phyloP scores from a whole-genome alignment of 805 yeast species.

The Wickerhamomyces sydowiorum region DNA sequence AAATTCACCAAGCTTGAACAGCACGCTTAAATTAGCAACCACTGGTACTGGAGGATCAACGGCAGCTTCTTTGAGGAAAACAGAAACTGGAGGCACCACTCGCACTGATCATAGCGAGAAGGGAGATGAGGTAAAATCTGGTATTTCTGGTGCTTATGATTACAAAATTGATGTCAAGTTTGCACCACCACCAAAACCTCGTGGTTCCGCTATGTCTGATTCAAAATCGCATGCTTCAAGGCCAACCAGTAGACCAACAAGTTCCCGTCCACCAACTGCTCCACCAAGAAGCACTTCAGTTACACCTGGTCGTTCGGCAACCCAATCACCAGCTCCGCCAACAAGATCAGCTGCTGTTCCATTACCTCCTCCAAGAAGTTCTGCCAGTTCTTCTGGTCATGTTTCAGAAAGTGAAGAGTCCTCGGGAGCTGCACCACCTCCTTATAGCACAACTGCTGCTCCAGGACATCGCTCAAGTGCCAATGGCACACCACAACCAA shows the following conservation, averaged over 20 bases:
- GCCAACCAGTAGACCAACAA: slow-evolving; percentile 25
- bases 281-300: not conserved
- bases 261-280: not conserved
- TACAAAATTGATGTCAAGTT: slow-evolving; percentile 28
- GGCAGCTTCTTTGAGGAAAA: not conserved
- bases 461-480: not conserved
- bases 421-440: not conserved
- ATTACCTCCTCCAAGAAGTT: slow-evolving; percentile 1
- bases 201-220: too few species aligned
- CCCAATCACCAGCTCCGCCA: not conserved
- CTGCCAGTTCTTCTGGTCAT: not conserved
- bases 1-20: not conserved
- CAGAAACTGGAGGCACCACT: not conserved
- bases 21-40: too few species aligned
- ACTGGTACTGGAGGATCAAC: not conserved
- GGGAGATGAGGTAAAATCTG: slow-evolving; percentile 7
- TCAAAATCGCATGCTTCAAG: too few species aligned
- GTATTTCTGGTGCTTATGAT: slow-evolving; percentile 29
- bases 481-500: not conserved
- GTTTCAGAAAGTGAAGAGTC: not conserved
- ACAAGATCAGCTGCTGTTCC: not conserved
- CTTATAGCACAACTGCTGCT: not conserved
- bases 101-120: not conserved
- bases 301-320: not conserved
- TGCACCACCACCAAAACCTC: slow-evolving; percentile 35